Base-by-base conservation (phyloP, 495 filamentous ascomycete genomes). In the Aspergillus baeticus region DNA sequence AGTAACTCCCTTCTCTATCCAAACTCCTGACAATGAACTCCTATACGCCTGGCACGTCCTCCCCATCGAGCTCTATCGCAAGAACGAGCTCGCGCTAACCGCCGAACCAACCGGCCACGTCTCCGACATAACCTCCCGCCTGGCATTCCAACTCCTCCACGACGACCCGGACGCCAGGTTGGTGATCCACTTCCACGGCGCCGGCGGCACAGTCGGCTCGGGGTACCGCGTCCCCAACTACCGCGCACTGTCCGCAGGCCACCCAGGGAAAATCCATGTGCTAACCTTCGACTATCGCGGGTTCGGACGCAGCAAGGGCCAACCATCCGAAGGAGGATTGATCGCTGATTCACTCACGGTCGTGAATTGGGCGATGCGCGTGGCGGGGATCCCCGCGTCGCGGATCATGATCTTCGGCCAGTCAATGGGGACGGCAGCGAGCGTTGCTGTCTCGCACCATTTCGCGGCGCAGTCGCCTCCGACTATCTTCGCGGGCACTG, bases 281-380 rank as follows among this genome's bases (percentile, higher is more conserved):
- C 62, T 90, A 0, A 74, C 84, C 14, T 77, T 92, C 54, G 88
- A 92, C 73, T 93, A 93, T 67, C 84, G 91, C 17, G 90, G 90
- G 26, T 94, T 88, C 64, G 90, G 89, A 15, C 78, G 77, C 42
- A 89, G 85, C 42, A 83, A 78, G 5, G 90, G 91, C 15, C 70
- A 69, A 6, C 89, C 90, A 11, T 87, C 87, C 0, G 90, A 94
- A 65, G 53, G 63, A 1, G 91, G 91, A 0, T 75, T 94, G 20
- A 84, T 88, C 44, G 70, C 75, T 3, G 90, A 96, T 65, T 88
- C 85, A 22, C 68, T 82, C 6, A 68, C 87, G 0, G 75, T 84
- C 3, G 75, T 88, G 1, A 68, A 84, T 45, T 92, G 86, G 85
- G 87, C 87, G 1, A 75, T 88, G 55, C 66, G 83, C 33, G 70